Conservation (phyloP, 768 basidiomycete species). For the Amanita rubescens region DNA sequence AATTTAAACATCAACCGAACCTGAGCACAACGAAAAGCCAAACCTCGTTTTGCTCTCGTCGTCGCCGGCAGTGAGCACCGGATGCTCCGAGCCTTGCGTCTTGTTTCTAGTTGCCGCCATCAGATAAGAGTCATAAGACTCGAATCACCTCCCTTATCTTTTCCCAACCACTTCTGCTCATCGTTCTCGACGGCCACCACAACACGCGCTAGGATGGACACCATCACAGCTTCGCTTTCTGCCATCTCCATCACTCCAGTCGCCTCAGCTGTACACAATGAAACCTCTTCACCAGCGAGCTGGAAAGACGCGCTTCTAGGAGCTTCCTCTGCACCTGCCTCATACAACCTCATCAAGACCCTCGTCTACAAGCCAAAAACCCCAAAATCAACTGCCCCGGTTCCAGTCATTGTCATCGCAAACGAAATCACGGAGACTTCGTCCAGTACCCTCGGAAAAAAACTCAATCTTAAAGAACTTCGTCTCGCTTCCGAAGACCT, state of each 20-base stretch:
- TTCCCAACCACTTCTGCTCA: not conserved
- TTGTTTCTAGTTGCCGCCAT: conserved; percentile 2
- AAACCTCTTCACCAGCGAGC: conserved; percentile 59
- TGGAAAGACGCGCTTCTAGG: conserved; percentile 72
- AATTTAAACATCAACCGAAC: not conserved
- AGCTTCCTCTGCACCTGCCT: conserved; percentile 39
- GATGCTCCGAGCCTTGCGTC: not conserved
- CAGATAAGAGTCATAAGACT: conserved; percentile 5
- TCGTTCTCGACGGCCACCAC: not conserved
- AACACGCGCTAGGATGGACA: conserved; percentile 24
- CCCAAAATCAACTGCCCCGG: conserved; percentile 77
- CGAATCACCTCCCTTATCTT: not conserved
- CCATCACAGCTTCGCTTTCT: conserved; percentile 36
- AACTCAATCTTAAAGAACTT: conserved; percentile 79
- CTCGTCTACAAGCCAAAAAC: conserved; percentile 97
- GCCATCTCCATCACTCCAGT: conserved; percentile 49
- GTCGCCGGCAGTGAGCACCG: not conserved
- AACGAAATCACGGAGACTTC: conserved; percentile 80
- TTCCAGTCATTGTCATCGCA: conserved; percentile 84
- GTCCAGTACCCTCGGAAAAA: conserved; percentile 70
- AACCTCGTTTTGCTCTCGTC: not conserved
- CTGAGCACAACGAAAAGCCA: not conserved
- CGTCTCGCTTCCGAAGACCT: conserved; percentile 83
- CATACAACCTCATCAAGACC: conserved; percentile 75
- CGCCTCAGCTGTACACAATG: conserved; percentile 46